phyloP scores from a whole-genome alignment of 495 filamentous ascomycete species.

The Penicillium odoratum region DNA sequence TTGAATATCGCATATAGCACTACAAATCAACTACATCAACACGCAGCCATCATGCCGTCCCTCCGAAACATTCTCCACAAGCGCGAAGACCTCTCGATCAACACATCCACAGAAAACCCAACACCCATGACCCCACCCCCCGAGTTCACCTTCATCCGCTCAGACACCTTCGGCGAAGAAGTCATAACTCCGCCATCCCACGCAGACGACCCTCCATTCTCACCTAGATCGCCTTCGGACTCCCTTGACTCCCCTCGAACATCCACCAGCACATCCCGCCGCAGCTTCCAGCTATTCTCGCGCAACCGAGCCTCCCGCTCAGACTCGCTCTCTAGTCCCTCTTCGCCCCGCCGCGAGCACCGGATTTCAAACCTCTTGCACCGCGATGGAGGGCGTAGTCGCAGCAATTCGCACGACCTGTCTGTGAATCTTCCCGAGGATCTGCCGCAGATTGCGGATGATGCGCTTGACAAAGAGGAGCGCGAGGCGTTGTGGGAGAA shows the following conservation, averaged over 20 bases:
- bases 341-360: slow-evolving; percentile 35
- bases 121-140: slow-evolving; percentile 44
- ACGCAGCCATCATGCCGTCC: slow-evolving; percentile 55
- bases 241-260: slow-evolving; percentile 12
- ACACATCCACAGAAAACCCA: slow-evolving; percentile 12
- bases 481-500: slow-evolving; percentile 76
- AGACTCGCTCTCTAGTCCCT: slow-evolving; percentile 35
- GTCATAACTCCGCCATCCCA: slow-evolving; percentile 65
- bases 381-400: slow-evolving; percentile 56
- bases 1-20: slow-evolving; percentile 3
- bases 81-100: slow-evolving; percentile 56
- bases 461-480: slow-evolving; percentile 48
- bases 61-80: slow-evolving; percentile 74
- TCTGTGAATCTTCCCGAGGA: slow-evolving; percentile 76
- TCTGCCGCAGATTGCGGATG: slow-evolving; percentile 68
- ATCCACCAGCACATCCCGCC: slow-evolving; percentile 37
- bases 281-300: slow-evolving; percentile 48
- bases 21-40: neutral
- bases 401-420: slow-evolving; percentile 47
- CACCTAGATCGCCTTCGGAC: neutral
- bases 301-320: slow-evolving; percentile 43
- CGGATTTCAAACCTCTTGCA: slow-evolving; percentile 72
- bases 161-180: slow-evolving; percentile 79
- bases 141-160: slow-evolving; percentile 80
- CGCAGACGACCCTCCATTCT: slow-evolving; percentile 17